Percentiles rank a stretch among this genome's conserved stretches.
Conservation (phyloP, 106 monocot genomes). For the Phalaenopsis equestris region DNA sequence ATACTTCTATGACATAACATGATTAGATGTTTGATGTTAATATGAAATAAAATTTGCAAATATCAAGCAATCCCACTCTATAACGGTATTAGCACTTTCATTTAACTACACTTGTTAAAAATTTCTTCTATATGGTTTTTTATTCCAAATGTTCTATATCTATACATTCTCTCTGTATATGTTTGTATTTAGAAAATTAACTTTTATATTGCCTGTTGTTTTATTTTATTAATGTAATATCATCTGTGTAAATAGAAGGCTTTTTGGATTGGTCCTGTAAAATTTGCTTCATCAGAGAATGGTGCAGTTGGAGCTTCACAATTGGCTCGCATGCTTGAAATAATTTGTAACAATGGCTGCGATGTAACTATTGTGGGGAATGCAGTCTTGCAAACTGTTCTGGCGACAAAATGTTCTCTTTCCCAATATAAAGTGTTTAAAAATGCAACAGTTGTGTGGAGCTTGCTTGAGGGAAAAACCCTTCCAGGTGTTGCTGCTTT, state of each 20-base stretch:
- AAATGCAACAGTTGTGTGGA: slow-evolving; percentile 76
- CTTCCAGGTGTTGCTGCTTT: slow-evolving; percentile 83
- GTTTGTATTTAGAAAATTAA: not conserved
- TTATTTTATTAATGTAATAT: not conserved
- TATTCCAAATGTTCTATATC: not conserved
- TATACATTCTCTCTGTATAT: not conserved
- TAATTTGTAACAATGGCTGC: slow-evolving; percentile 37
- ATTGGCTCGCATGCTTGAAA: slow-evolving; percentile 51
- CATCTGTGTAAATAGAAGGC: slow-evolving; percentile 45
- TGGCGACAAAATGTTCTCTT: slow-evolving; percentile 9
- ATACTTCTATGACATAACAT: too few species aligned
- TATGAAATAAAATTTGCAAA: too few species aligned
- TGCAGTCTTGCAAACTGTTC: slow-evolving; percentile 39
- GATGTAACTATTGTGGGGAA: slow-evolving; percentile 59
- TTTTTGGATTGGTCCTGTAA: slow-evolving; percentile 70
- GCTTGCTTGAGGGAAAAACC: slow-evolving; percentile 61
- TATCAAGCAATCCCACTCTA: not conserved
- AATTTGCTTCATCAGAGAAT: slow-evolving; percentile 27
- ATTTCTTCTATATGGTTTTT: not conserved
- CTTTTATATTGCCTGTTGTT: not conserved
- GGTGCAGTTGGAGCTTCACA: slow-evolving; percentile 29
- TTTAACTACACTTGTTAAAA: not conserved
- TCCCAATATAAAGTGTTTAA: slow-evolving; percentile 32
- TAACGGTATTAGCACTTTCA: not conserved
- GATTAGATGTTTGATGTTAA: too few species aligned